Conservation (phyloP, 495 filamentous ascomycete genomes). For the Staphylotrichum longicolle region DNA sequence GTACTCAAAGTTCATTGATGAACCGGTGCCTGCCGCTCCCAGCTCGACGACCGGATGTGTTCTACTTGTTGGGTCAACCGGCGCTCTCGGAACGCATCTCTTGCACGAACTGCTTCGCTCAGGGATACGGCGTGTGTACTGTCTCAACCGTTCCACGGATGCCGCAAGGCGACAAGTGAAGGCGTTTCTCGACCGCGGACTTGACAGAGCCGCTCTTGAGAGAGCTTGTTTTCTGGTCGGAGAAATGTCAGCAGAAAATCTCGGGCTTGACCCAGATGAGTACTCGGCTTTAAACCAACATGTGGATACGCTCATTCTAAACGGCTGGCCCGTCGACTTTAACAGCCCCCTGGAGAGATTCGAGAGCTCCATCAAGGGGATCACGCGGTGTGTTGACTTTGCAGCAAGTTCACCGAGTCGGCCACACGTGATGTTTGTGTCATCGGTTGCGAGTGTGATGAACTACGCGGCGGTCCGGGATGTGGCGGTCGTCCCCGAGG, state of each 20-base stretch:
- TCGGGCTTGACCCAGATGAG: too few species aligned
- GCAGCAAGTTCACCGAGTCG: background rate
- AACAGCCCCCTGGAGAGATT: slow-evolving; percentile 12
- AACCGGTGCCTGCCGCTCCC: background rate
- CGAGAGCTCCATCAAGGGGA: slow-evolving; percentile 9
- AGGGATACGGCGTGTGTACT: background rate
- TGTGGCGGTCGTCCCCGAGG: background rate
- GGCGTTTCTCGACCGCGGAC: too few species aligned
- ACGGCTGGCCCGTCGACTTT: slow-evolving; percentile 19
- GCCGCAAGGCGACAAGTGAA: too few species aligned
- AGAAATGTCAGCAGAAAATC: too few species aligned
- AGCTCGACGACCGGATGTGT: background rate
- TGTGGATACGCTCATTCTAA: slow-evolving; percentile 6
- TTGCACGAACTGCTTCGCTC: background rate
- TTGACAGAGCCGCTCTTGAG: too few species aligned
- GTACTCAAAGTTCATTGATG: background rate
- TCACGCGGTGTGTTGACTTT: slow-evolving; percentile 14
- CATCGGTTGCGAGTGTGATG: slow-evolving; percentile 8
- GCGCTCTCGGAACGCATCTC: background rate
- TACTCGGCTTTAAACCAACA: background rate
- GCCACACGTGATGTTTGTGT: slow-evolving; percentile 12
- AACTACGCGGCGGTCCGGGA: slow-evolving; percentile 11
- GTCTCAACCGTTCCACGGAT: too few species aligned
- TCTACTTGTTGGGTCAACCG: background rate
- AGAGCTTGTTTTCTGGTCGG: too few species aligned